Percentiles rank a stretch among this genome's conserved stretches.
These are phyloP conservation scores for Isoetes engelmannii DNA, from an alignment of 83 land plant species.

Conservation along the genomic window DNA sequence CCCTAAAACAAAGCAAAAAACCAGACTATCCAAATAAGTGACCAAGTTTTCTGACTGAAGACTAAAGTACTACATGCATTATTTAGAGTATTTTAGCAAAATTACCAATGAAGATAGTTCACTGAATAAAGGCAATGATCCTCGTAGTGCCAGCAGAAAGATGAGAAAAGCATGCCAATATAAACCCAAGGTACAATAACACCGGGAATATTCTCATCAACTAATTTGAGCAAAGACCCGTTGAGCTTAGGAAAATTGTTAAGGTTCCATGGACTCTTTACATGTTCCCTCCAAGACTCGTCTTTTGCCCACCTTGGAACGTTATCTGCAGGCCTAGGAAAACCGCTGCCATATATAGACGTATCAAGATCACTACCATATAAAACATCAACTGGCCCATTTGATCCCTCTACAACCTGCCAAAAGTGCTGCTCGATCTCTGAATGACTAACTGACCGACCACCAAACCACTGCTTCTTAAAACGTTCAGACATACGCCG, in stretches of 20 bases:
- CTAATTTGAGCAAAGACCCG: slow-evolving; percentile 77
- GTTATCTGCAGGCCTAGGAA: slow-evolving; percentile 57
- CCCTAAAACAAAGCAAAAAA: slow-evolving; percentile 44
- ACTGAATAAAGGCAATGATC: slow-evolving; percentile 98
- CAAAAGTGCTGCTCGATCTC: slow-evolving; percentile 81
- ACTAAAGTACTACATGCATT: background rate
- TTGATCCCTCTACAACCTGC: slow-evolving; percentile 81
- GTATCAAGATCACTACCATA: slow-evolving; percentile 97
- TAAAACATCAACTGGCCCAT: slow-evolving; percentile 78
- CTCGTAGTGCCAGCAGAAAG: slow-evolving; percentile 99
- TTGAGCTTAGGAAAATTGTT: slow-evolving; percentile 91
- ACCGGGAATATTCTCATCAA: slow-evolving; percentile 84
- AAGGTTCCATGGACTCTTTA: slow-evolving; percentile 81
- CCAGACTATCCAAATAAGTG: background rate
- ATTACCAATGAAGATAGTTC: slow-evolving; percentile 91
- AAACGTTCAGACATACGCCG: slow-evolving; percentile 56
- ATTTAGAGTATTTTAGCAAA: background rate
- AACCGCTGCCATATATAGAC: slow-evolving; percentile 80
- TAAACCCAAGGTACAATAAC: slow-evolving; percentile 99
- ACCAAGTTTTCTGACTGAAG: background rate
- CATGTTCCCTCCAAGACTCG: slow-evolving; percentile 52
- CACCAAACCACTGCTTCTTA: slow-evolving; percentile 83
- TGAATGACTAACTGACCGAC: slow-evolving; percentile 20
- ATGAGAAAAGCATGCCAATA: slow-evolving; percentile 91
- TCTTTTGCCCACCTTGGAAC: slow-evolving; percentile 43